Evolutionary conservation across 768 basidiomycete genomes (phyloP).

Genomic region (Lactarius akahatsu): DNA sequence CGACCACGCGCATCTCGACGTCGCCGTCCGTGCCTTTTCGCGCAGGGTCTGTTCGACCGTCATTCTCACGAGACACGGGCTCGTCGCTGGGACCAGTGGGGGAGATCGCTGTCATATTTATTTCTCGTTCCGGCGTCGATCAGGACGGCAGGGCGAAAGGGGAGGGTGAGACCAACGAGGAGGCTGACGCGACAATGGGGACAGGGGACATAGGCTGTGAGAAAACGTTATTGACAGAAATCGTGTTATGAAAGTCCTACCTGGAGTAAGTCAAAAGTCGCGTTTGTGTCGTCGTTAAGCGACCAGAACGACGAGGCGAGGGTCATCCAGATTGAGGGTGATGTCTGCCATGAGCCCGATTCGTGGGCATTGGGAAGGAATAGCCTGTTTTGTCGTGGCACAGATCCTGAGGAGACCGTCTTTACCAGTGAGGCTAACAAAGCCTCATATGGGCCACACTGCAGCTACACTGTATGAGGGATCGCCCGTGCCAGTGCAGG

Average conservation of each 20-base stretch:
- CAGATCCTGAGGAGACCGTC: no score
- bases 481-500: no score
- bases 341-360: slow-evolving; percentile 25
- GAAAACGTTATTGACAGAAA: neutral
- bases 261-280: neutral
- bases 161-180: slow-evolving; percentile 6
- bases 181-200: neutral
- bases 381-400: no score
- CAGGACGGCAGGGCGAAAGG: slow-evolving; percentile 9
- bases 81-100: neutral
- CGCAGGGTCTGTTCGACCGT: no score
- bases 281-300: neutral
- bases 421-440: no score
- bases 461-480: no score
- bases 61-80: neutral
- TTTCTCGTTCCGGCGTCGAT: neutral
- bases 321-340: slow-evolving; percentile 16
- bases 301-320: neutral
- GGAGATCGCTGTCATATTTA: neutral
- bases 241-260: neutral
- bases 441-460: no score
- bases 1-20: neutral
- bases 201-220: neutral
- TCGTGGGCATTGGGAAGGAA: neutral
- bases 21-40: neutral